Base-by-base conservation (phyloP, 805 yeast genomes). In the Spathaspora hagerdaliae region DNA sequence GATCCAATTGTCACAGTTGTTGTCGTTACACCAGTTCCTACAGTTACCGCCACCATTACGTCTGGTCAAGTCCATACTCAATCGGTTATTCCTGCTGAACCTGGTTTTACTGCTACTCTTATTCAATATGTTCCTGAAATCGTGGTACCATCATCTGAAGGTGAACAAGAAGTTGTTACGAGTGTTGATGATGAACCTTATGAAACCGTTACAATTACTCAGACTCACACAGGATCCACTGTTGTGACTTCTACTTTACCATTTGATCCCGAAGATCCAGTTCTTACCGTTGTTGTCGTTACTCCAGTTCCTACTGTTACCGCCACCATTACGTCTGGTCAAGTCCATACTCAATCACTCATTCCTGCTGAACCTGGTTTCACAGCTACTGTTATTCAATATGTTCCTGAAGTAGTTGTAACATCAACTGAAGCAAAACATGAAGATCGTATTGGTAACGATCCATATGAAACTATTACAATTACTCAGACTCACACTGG, bases 1-100 rank as follows among this genome's bases (percentile, higher is more conserved):
- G 24, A 19, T 19, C 24, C 12, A 85, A 60, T 64, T 10, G 53
- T 42, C 39, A 59, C 62, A 3, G 56, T 57, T 27, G 54, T 48
- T n/a, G 60, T 56, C 26, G 48, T 47, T 31, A 56, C 52, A 11
- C 64, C 64, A 35, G 45, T 43, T 10, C 49, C 46, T 8, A 54
- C 52, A 6, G 45, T 44, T 34, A 55, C 58, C 6, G 42, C 51
- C 7, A 54, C 61, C 1, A 27, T 36, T 27, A 50, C 59, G 7
- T 54, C 52, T 39, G 32, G 43, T 29, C 42, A 44, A 2, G 34
- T 55, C 4, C 45, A 49, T 10, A 13, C 38, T 44, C 53, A 19
- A 46, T 49, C 14, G n/a, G 37, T 11, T 42, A 31, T 26, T 14
- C 43, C 8, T 9, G 50, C 54, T 27, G 13, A 53, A 2, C 45